Evolutionary conservation across 2,329 filamentous ascomycete species (phyloP), one percentile per base, ranked within the genome.

Genomic region (Pseudogymnoascus sp.): DNA sequence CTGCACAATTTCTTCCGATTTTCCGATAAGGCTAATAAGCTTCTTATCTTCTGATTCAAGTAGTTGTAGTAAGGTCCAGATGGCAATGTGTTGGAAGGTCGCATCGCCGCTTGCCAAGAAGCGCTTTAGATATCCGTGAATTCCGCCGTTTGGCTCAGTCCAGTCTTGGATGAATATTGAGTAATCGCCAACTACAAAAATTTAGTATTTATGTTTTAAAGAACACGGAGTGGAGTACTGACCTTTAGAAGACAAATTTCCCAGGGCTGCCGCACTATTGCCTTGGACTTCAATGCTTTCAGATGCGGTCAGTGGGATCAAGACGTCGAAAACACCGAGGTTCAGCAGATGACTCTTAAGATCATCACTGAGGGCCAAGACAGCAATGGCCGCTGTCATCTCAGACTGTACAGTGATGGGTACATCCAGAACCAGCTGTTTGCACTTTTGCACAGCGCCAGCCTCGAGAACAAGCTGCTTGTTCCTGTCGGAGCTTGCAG

Each of bases 311-410:
- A 99, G 80, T 23, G 94, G 94, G 64, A 99, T 97, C 63, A 99
- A 78, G 11, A 97, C 92, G 72, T 97, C 94, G 72, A 97, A 97
- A 1, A 99, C 93, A 21, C 93, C 94, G 1, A 97, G 82, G 65
- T 91, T 92, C 62, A 99, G 79, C 11, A 99, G 82, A 72, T 96
- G 90, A 4, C 90, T 86, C 77, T 99, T 99, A 64, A 99, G 83
- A 67, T 99, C 94, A 71, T 99, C 94, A 70, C 93, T 97, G 61
- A 99, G 79, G 16, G 94, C 94, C 67, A 99, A 82, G 12, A 99
- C 94, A 38, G 94, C 94, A 75, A 99, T 97, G 1, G 94, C 94
- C n/a, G 94, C 94, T 4, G 94, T 99, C 94, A 99, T 99, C 76
- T 99, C 94, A 1, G 92, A 97, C 74, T 99, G 94, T 2, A 99